Base-by-base conservation (phyloP, 306 rosid genomes). In the Cajanus cajan region DNA sequence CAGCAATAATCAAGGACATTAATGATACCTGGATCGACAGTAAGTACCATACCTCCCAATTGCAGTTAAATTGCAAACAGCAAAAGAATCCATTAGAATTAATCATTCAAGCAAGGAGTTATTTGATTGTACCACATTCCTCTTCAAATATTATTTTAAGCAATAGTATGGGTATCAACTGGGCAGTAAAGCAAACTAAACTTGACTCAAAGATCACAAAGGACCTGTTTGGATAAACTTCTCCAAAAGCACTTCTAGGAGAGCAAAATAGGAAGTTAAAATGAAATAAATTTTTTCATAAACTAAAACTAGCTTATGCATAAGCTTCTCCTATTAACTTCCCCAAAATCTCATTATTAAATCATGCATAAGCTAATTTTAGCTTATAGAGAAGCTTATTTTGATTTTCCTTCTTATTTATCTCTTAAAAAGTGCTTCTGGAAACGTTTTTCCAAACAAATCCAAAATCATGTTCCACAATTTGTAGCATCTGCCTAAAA, bases 1-100 rank as follows among this genome's bases (percentile, higher is more conserved):
- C 28, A 48, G 54, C 31, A 80, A 73, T 72, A 45, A 68, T 8
- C 59, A 50, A 40, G 52, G 63, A 67, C 9, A 78, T 73, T 37
- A 51, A 75, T 73, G 76, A 62, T 73, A 50, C 73, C 40, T 19
- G 43, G 13, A 31, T 69, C 21, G 24, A 33, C 33, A 18, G 50
- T 25, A 33, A 40, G 80, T 73, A 47, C n/a, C 41, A 18, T 74
- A 68, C 12, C 64, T 28, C 75, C 51, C 22, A 47, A 78, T 33
- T 10, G 57, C 68, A 71, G n/a, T 15, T 25, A 8, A 63, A 64
- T 41, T 9, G 15, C 13, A 39, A 40, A 58, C 24, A 61, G 41
- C 5, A 28, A 48, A 77, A 73, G 48, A 68, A 54, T 40, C 71
- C 50, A 66, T 64, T 71, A 50, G 12, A 78, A 77, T 39, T 65